Evolutionary conservation across 176 grass and related monocot genomes (phyloP), one percentile per base, ranked within the genome.

Genomic region (Metroxylon sagu): DNA sequence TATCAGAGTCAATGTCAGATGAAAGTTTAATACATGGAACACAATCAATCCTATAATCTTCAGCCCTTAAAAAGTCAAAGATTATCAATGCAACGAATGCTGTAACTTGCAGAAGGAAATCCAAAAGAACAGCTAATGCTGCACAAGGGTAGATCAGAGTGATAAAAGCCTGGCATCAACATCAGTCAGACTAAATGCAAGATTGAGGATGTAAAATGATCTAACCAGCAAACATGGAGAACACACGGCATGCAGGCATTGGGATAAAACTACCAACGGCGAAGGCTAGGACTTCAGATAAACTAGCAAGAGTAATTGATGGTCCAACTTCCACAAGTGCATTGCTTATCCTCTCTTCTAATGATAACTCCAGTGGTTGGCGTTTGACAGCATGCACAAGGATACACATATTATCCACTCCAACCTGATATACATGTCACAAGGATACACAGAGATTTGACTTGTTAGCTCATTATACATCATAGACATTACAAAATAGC

Each of bases 361-460:
- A 92, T 56, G 70, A 48, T 19, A 75, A 78, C 14, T 71, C 78
- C 21, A 61, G 48, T 28, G 87, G 62, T 72, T 98, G 87, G 14
- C 93, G 87, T 72, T 98, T 98, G 21, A 98, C 87, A 65, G 93
- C 78, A 72, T 92, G 87, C 51, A 98, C 87, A 72, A 98, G 80
- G 66, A 98, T 98, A 75, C 93, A 98, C 93, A 98, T 98, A 76
- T 98, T 98, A 74, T 98, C 93, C 26, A 98, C 93, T 75, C 93
- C 93, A 3, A 98, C 93, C 93, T 68, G 52, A 14, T 39, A 53
- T 14, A 12, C 35, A 43, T 43, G 35, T 12, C 35, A 43, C 21
- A 23, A 0, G 21, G 21, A 23, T 23, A 23, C 21, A 23, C 21
- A 23, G 21, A 23, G 21, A 23, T 23, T 23, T 23, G 21, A 12